phyloP scores from a whole-genome alignment of 2,329 filamentous ascomycete species.

The Leptographium galeiforme region DNA sequence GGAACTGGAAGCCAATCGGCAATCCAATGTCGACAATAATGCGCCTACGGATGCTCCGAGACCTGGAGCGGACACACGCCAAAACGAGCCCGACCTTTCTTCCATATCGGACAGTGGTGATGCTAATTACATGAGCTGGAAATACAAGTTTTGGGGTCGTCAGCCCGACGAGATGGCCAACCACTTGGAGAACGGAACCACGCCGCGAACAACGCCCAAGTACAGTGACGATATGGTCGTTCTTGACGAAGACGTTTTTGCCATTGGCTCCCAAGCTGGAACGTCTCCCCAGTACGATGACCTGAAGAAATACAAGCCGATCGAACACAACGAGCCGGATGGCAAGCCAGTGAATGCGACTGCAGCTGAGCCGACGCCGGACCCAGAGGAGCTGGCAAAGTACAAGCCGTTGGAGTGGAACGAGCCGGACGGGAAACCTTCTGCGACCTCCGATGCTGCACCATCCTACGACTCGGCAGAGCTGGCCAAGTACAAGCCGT shows the following conservation, averaged over 20 bases:
- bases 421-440: constrained; percentile 7
- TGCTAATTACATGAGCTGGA: constrained; percentile 6
- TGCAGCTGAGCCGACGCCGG: not conserved
- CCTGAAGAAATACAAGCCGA: constrained; percentile 13
- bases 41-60: constrained; percentile 9
- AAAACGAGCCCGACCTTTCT: constrained; percentile 12
- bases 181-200: not conserved
- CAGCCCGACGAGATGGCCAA: constrained; percentile 2
- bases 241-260: constrained; percentile 13
- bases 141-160: constrained; percentile 13
- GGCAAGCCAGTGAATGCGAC: constrained; percentile 10
- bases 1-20: constrained; percentile 22
- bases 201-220: not conserved
- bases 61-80: constrained; percentile 17
- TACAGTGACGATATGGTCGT: constrained; percentile 17
- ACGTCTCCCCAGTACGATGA: not conserved
- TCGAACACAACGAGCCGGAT: constrained; percentile 20
- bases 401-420: constrained; percentile 12
- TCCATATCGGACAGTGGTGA: constrained; percentile 4
- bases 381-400: constrained; percentile 6
- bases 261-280: not conserved
- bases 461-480: constrained; percentile 5
- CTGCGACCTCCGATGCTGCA: not conserved
- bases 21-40: constrained; percentile 8
- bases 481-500: constrained; percentile 1